phyloP scores from a whole-genome alignment of 2,329 filamentous ascomycete genomes.

The Xylaria sp. region DNA sequence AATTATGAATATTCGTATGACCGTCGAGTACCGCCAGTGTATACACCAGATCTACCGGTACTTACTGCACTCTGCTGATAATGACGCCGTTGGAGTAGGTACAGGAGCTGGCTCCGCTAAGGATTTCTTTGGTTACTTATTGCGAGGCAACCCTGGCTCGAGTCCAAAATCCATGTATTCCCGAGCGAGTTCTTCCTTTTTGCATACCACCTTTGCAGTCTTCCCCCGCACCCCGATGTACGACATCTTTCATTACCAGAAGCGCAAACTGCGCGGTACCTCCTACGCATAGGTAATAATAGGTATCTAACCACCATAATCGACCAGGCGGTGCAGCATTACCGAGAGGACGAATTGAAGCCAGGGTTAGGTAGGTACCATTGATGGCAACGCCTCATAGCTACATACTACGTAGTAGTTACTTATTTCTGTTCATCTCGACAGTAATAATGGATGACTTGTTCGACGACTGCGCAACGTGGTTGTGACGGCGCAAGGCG shows the following conservation, averaged over 20 bases:
- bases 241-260: constrained; percentile 31
- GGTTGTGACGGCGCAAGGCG: background rate
- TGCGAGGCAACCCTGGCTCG: constrained; percentile 9
- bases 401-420: background rate
- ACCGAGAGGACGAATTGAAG: background rate
- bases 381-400: constrained; percentile 24
- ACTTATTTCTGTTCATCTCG: background rate
- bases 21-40: constrained; percentile 6
- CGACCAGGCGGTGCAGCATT: constrained; percentile 4
- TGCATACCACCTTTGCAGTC: constrained; percentile 13
- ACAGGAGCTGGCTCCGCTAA: background rate
- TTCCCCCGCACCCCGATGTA: constrained; percentile 28
- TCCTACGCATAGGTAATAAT: background rate
- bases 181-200: constrained; percentile 11
- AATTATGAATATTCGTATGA: constrained; percentile 40
- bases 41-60: background rate
- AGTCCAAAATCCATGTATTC: constrained; percentile 11
- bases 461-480: constrained; percentile 16
- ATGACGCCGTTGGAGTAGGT: constrained; percentile 15
- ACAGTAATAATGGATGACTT: constrained; percentile 5
- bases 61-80: constrained; percentile 12
- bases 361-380: constrained; percentile 17
- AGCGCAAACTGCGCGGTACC: constrained; percentile 15
- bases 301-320: background rate
- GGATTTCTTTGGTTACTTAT: constrained; percentile 16